Base-by-base conservation (phyloP, 768 basidiomycete genomes). In the Strobilomyces confusus region DNA sequence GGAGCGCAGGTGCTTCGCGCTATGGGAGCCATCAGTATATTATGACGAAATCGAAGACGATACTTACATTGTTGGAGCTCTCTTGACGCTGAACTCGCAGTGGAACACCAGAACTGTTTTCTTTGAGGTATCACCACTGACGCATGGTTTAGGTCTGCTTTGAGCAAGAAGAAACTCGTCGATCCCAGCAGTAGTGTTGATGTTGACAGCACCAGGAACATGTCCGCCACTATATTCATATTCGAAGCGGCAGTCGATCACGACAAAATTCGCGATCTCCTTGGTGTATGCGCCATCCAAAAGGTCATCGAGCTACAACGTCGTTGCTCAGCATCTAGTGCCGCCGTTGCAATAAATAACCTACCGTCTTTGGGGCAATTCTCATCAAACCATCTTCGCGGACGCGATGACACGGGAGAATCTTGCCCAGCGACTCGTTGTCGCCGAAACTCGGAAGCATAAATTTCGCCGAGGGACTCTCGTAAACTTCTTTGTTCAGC, bases 231-330 rank as follows among this genome's bases (percentile, higher is more conserved):
- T 77, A 69, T 86, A 98, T 72, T 99, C 97, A 65, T 97, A 99
- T 58, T 93, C 92, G 70, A 98, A 99, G 40, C 97, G 89, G 70
- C 97, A 98, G 72, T 99, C 97, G 61, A 99, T 87, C 52, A 99
- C 72, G 60, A 88, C 80, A 69, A 77, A 97, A 43, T 82, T 76
- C 36, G 78, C 75, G 52, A 95, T 83, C 55, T 79, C 72, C 19
- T 78, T 66, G 47, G 81, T 71, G 70, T 82, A 98, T 58, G 72
- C 76, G 22, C 95, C 95, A 44, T 85, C 81, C 30, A 98, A 71
- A 14, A 98, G 75, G 14, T 77, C 73, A 59, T 93, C 81, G 66
- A 99, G 71, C 94, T 95, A 59, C 13, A 58, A 17, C 58, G 59
- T 42, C 38, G 54, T 41, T 1, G 11, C 41, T 53, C 45, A 44